A percentile compares a stretch with the other conserved stretches of the same genome.
Evolutionary conservation across 176 grass and related monocot species (phyloP).

Genomic region (Oryza officinalis): DNA sequence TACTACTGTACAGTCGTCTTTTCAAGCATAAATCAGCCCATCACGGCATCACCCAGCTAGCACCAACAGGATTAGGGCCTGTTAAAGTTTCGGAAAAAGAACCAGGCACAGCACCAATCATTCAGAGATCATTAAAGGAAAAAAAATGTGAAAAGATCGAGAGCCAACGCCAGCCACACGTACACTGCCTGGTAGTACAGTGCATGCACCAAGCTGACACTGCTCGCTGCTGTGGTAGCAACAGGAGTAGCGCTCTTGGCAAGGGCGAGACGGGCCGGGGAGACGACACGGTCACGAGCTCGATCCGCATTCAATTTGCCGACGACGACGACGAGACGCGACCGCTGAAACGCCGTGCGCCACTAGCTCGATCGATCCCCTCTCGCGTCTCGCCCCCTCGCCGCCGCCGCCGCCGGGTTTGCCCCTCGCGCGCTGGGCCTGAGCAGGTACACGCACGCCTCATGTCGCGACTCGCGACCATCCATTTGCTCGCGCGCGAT

Average conservation of each 20-base stretch:
- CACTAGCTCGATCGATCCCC: background rate
- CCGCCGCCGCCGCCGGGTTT: too few species aligned
- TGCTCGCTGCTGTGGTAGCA: too few species aligned
- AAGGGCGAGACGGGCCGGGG: too few species aligned
- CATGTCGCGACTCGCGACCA: too few species aligned
- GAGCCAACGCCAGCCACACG: slow-evolving; percentile 21
- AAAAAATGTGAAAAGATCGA: background rate
- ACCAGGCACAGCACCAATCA: background rate
- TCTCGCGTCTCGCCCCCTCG: background rate
- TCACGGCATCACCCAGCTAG: background rate
- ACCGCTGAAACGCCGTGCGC: background rate
- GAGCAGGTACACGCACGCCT: too few species aligned
- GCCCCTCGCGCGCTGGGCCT: too few species aligned
- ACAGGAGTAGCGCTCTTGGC: too few species aligned
- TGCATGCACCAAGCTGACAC: too few species aligned
- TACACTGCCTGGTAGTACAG: background rate
- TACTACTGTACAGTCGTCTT: too few species aligned
- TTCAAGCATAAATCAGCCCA: background rate
- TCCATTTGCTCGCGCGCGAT: background rate
- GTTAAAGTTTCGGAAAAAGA: background rate
- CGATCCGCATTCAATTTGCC: background rate
- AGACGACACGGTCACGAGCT: background rate
- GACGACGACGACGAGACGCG: background rate
- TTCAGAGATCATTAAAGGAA: background rate
- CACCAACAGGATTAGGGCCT: too few species aligned